These are phyloP conservation scores for Plasmodium falciparum DNA, from an alignment of 169 alveolate species.

Conservation along the genomic window DNA sequence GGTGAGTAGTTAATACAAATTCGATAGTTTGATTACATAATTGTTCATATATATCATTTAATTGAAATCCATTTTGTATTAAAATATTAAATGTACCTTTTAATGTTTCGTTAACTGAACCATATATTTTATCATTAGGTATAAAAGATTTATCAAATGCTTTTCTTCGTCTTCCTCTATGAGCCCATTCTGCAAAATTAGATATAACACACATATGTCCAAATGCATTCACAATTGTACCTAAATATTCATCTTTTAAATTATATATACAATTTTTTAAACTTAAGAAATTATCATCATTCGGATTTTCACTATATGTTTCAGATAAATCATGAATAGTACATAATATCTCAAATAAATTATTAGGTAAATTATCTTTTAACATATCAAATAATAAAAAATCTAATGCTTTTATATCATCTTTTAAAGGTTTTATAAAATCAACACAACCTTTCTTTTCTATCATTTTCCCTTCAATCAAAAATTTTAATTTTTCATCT, in stretches of 20 bases:
- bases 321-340: conserved; percentile 64
- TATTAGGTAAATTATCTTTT: conserved; percentile 55
- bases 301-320: conserved; percentile 68
- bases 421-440: conserved; percentile 72
- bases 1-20: conserved; percentile 88
- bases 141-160: conserved; percentile 76
- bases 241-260: conserved; percentile 46
- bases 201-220: conserved; percentile 82
- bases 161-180: conserved; percentile 82
- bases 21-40: conserved; percentile 80
- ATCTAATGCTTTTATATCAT: conserved; percentile 69
- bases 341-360: conserved; percentile 43
- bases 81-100: conserved; percentile 76
- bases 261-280: conserved; percentile 44
- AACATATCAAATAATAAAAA: conserved; percentile 65
- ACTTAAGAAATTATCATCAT: conserved; percentile 35
- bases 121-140: conserved; percentile 74
- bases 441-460: conserved; percentile 48
- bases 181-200: conserved; percentile 85
- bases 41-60: conserved; percentile 79
- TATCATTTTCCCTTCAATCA: conserved; percentile 65
- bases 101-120: conserved; percentile 54
- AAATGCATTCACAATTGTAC: conserved; percentile 80
- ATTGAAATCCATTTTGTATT: conserved; percentile 76
- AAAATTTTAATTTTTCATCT: conserved; percentile 35